These are phyloP conservation scores for Macrolepiota albuminosa DNA, from an alignment of 768 basidiomycete species.

Conservation along the genomic window DNA sequence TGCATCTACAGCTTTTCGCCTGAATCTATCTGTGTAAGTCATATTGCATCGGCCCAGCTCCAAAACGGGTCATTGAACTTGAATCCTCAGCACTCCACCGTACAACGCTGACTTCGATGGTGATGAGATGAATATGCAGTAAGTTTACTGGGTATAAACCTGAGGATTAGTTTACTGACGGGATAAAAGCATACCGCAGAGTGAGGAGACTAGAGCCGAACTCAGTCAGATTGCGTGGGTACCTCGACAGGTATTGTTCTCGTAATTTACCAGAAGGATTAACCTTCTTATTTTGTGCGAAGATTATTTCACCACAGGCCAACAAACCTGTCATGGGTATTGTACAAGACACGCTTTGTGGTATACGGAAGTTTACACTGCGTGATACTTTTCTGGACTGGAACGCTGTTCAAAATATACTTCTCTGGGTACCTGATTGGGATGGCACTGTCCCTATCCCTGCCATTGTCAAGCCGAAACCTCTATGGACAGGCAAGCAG, in stretches of 20 bases:
- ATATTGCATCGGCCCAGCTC: constrained; percentile 13
- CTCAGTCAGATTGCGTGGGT: constrained; percentile 99
- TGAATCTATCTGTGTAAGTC: constrained; percentile 95
- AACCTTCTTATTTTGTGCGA: constrained; percentile 3
- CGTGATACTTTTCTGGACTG: constrained; percentile 95
- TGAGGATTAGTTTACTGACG: not conserved
- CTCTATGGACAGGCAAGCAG: constrained; percentile 98
- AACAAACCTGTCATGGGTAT: constrained; percentile 99
- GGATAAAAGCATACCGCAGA: constrained; percentile 80
- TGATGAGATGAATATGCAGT: constrained; percentile 99
- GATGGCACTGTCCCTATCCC: constrained; percentile 91
- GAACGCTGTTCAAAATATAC: constrained; percentile 93
- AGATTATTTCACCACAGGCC: constrained; percentile 99
- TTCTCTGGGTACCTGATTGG: constrained; percentile 98
- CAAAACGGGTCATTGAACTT: constrained; percentile 23
- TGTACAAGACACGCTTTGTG: constrained; percentile 97
- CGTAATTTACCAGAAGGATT: not conserved
- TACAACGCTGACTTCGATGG: constrained; percentile 99
- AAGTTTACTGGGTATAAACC: constrained; percentile 31
- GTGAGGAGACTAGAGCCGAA: constrained; percentile 97
- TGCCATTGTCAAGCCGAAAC: constrained; percentile 93
- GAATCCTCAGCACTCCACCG: constrained; percentile 70
- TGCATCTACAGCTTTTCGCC: constrained; percentile 79
- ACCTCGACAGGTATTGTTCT: constrained; percentile 71
- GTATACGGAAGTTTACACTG: constrained; percentile 94